Conservation (phyloP, 106 monocot species). For the Dendrobium nobile region DNA sequence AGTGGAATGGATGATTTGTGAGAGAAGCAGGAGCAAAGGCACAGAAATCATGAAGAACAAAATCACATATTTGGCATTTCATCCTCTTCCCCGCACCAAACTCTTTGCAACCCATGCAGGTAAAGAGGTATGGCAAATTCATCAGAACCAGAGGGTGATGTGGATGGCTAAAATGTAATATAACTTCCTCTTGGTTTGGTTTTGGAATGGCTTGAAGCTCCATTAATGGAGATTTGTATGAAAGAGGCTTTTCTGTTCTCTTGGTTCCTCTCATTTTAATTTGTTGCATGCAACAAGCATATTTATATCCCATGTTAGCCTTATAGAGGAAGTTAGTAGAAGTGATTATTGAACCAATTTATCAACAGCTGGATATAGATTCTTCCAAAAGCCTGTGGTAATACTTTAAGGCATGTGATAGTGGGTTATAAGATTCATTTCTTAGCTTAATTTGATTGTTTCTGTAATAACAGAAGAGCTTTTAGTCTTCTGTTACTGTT, state of each 20-base stretch:
- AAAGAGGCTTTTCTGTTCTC: constrained; percentile 12
- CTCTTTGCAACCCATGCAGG: constrained; percentile 37
- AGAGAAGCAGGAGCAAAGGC: constrained; percentile 34
- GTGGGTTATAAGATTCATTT: too few relatives aligned
- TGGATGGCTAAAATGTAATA: constrained; percentile 43
- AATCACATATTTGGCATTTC: constrained; percentile 27
- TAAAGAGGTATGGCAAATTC: constrained; percentile 30
- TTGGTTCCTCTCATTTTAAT: background rate
- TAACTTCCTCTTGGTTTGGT: constrained; percentile 14
- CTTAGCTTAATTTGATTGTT: too few relatives aligned
- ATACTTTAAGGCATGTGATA: too few relatives aligned
- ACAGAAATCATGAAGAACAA: constrained; percentile 36
- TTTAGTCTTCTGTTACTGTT: too few relatives aligned
- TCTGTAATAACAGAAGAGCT: too few relatives aligned
- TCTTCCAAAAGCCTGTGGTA: too few relatives aligned
- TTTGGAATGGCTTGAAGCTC: background rate
- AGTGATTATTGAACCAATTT: constrained; percentile 5
- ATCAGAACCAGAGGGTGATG: constrained; percentile 24
- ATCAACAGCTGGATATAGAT: background rate
- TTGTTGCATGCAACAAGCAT: background rate
- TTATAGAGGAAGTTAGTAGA: too few relatives aligned
- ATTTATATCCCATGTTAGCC: background rate
- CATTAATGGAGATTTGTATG: constrained; percentile 7
- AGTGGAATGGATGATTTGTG: constrained; percentile 19
- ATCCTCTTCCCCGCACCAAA: constrained; percentile 41